phyloP scores from a whole-genome alignment of 2,329 filamentous ascomycete genomes.

The Aulographum hederae region DNA sequence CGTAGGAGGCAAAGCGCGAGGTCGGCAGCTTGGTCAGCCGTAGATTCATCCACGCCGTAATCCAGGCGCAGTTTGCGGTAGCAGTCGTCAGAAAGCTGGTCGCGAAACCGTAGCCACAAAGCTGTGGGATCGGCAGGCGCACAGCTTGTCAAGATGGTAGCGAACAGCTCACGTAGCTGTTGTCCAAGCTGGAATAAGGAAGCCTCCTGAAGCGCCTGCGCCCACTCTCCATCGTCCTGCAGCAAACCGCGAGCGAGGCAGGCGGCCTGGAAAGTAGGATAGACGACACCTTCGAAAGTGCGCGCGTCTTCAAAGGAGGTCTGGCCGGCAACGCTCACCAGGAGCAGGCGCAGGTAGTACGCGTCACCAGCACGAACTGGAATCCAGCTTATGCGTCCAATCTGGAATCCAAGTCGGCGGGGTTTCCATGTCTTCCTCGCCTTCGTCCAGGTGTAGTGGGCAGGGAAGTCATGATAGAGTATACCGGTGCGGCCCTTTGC shows the following conservation, averaged over 20 bases:
- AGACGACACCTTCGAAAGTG: conserved; percentile 1
- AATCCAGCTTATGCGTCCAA: conserved; percentile 1
- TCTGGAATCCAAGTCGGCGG: background rate
- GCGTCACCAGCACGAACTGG: conserved; percentile 1
- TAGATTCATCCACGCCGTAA: background rate
- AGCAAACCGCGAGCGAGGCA: background rate
- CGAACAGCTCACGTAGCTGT: background rate
- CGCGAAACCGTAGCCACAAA: background rate
- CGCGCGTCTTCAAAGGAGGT: conserved; percentile 1
- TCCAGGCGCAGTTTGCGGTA: background rate
- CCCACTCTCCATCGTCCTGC: conserved; percentile 1
- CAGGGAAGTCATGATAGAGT: conserved; percentile 3
- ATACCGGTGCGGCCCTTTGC: background rate
- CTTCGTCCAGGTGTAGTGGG: conserved; percentile 1
- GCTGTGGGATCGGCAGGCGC: background rate
- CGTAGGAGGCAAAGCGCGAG: conserved; percentile 1
- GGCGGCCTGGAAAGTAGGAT: background rate
- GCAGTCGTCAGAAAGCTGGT: background rate
- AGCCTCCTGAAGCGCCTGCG: conserved; percentile 1
- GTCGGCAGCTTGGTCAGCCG: background rate
- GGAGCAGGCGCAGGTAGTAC: conserved; percentile 1
- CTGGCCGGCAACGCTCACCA: background rate
- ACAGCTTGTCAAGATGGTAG: background rate
- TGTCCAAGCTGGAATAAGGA: background rate
- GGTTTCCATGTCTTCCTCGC: background rate